A percentile compares a stretch with the other conserved stretches of the same genome.
Conservation (phyloP, 2,329 filamentous ascomycete species). For the Graphilbum ipis-grandicollis region DNA sequence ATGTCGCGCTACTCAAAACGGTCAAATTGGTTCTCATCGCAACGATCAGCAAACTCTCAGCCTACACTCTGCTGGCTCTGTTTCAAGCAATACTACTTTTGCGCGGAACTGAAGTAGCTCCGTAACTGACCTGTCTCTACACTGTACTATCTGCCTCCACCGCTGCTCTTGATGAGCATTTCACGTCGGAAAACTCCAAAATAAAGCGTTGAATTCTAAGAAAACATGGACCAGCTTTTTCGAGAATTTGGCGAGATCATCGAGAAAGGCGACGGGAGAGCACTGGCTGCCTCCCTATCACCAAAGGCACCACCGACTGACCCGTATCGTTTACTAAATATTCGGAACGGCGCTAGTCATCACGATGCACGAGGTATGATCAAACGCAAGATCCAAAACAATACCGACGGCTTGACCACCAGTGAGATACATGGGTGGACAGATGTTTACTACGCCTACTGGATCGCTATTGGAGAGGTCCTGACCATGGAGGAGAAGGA, state of each 20-base stretch:
- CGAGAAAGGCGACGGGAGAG: constrained; percentile 46
- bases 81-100: no score
- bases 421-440: constrained; percentile 68
- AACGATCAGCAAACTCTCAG: no score
- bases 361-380: constrained; percentile 52
- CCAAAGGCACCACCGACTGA: constrained; percentile 48
- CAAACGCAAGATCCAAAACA: constrained; percentile 51
- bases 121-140: no score
- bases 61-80: no score
- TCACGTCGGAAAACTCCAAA: not conserved
- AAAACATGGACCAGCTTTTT: constrained; percentile 54
- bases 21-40: no score
- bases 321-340: constrained; percentile 47
- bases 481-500: constrained; percentile 39
- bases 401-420: constrained; percentile 36
- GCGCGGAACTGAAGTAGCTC: no score
- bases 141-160: not conserved
- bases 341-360: constrained; percentile 54
- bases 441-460: constrained; percentile 69
- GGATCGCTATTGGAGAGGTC: constrained; percentile 64
- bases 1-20: no score
- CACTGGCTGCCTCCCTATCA: constrained; percentile 56
- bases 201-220: no score
- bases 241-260: constrained; percentile 57
- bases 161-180: not conserved